Evolutionary conservation across 352 stramenopile species (phyloP), one percentile per base, ranked within the genome.

Genomic region (Pythium phragmiticola): DNA sequence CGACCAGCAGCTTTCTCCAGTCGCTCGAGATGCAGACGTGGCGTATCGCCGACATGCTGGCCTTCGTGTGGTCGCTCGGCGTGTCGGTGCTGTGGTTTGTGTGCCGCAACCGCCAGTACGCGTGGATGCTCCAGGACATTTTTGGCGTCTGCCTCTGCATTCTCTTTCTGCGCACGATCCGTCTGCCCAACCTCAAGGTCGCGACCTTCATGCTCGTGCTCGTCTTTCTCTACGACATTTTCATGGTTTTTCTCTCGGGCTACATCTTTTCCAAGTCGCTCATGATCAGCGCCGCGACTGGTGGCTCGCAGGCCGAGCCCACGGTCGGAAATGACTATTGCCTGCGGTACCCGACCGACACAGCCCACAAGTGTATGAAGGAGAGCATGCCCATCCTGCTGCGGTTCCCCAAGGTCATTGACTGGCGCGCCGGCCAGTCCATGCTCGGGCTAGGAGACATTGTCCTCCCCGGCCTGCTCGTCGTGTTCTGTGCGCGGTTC

Each of bases 391-490:
- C 96, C 16, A 98, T 99, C 74, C 64, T 99, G 19, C 86, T 99
- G 55, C 84, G 94, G 54, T 81, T 99, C 61, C 96, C 96, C 42
- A 93, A 97, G 57, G 69, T 98, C 60, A 73, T 89, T 33, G 94
- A 98, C 79, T 98, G 96, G 82, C 82, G 88, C 42, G 86, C 90
- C 34, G 94, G 96, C 4, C 84, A 88, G 42, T 92, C 83, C 19
- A 92, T 99, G 76, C 75, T 99, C n/a, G 96, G 96, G 14, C 71
- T 99, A 1, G 96, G 96, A 16, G 95, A 99, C 78, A 98, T 99
- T 68, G 95, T 98, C 12, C 64, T 99, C 11, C 94, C 95, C 12
- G 96, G 96, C 0, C 78, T 99, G 43, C 69, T 99, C 43, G 70
- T 99, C n/a, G 94, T 95, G 36, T 98, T 99, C 72, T 96, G 92